A percentile compares a stretch with the other conserved stretches of the same genome.
Evolutionary conservation across 495 filamentous ascomycete genomes (phyloP).

Genomic region (Hypoxylon lienhwacheense): DNA sequence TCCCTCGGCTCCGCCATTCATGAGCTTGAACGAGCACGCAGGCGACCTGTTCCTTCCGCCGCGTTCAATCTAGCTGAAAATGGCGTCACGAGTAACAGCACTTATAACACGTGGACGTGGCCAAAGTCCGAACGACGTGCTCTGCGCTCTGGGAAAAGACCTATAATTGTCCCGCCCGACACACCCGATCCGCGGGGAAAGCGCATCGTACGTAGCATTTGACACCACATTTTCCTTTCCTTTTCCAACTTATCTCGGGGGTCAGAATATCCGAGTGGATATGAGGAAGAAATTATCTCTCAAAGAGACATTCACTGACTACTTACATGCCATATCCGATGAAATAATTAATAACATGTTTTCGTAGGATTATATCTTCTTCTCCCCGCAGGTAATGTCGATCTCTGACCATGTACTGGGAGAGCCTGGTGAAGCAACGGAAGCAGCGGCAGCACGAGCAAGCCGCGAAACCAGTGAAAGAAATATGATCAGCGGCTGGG

Average conservation of each 20-base stretch:
- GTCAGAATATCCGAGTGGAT: neutral
- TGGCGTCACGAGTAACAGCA: conserved; percentile 83
- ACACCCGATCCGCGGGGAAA: conserved; percentile 72
- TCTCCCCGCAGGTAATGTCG: conserved; percentile 34
- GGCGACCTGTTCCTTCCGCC: conserved; percentile 63
- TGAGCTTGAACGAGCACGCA: conserved; percentile 60
- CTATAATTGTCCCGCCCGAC: conserved; percentile 57
- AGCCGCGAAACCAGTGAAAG: conserved; percentile 29
- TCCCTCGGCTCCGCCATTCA: conserved; percentile 71
- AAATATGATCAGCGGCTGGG: conserved; percentile 55
- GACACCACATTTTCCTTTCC: neutral
- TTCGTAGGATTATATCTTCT: conserved; percentile 90
- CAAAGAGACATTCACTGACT: neutral
- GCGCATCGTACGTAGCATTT: conserved; percentile 53
- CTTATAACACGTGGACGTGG: conserved; percentile 95
- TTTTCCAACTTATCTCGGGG: neutral
- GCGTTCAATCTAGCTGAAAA: conserved; percentile 76
- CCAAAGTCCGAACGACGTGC: conserved; percentile 61
- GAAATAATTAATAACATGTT: no score
- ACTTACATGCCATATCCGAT: no score
- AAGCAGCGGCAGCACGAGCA: neutral
- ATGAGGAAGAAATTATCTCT: neutral
- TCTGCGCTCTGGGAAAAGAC: conserved; percentile 50
- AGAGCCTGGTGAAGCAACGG: conserved; percentile 10
- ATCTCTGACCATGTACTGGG: conserved; percentile 19